Conservation (phyloP, 768 basidiomycete species). For the Mycena albidolilacea region DNA sequence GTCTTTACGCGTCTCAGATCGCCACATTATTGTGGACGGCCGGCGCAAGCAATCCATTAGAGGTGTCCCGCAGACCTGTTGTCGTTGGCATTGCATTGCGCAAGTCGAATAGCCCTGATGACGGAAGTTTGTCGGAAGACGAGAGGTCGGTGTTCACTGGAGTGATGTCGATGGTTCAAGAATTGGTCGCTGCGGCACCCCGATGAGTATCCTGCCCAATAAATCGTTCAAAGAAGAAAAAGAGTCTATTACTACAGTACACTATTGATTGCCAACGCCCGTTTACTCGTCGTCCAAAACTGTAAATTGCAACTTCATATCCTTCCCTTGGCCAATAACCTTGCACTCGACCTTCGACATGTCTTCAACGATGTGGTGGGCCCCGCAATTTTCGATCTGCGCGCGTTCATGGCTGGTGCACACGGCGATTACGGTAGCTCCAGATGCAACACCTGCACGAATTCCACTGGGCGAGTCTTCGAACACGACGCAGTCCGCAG, state of each 20-base stretch:
- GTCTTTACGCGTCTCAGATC: slow-evolving; percentile 88
- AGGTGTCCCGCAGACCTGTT: slow-evolving; percentile 68
- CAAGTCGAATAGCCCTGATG: slow-evolving; percentile 49
- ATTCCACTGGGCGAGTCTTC: slow-evolving; percentile 84
- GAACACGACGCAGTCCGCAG: slow-evolving; percentile 73
- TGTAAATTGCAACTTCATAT: slow-evolving; percentile 23
- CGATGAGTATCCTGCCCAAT: not conserved
- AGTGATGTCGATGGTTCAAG: slow-evolving; percentile 65
- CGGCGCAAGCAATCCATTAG: slow-evolving; percentile 56
- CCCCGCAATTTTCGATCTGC: slow-evolving; percentile 62
- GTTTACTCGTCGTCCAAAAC: slow-evolving; percentile 12
- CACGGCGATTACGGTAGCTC: slow-evolving; percentile 77
- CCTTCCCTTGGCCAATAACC: slow-evolving; percentile 39
- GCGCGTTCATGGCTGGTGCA: slow-evolving; percentile 73
- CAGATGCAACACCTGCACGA: slow-evolving; percentile 73
- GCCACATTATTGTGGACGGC: slow-evolving; percentile 86
- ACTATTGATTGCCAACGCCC: slow-evolving; percentile 11
- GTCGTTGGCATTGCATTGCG: slow-evolving; percentile 83
- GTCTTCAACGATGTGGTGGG: slow-evolving; percentile 63
- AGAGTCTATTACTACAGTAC: not conserved
- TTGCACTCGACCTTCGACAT: slow-evolving; percentile 59
- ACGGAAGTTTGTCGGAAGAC: slow-evolving; percentile 48
- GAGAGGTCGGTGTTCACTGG: slow-evolving; percentile 64
- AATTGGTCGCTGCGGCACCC: slow-evolving; percentile 45
- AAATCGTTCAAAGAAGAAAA: not conserved